Base-by-base conservation (phyloP, 1,284 basidiomycete genomes). In the Cerioporus squamosus region DNA sequence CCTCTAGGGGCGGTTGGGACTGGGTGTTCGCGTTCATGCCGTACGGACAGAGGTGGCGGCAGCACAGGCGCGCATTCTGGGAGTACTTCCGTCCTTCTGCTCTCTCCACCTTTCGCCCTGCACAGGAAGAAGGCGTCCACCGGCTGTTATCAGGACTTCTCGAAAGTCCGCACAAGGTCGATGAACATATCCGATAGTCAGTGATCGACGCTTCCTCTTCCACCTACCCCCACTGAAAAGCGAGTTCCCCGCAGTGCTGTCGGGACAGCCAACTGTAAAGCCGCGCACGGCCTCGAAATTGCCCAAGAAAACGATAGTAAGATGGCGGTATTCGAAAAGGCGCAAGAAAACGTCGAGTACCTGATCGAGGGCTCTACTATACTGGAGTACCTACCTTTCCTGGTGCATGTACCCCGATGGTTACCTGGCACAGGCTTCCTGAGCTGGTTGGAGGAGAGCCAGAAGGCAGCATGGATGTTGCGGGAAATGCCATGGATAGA, bases 401-500 rank as follows among this genome's bases (percentile, higher is more conserved):
- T 53, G 5, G 49, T 49, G 8, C 39, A 26, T 18, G 12, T 48
- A 5, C 55, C 55, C 14, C 48, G 39, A 5, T 57, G 55, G 55
- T 26, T 57, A 3, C 55, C 55, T 2, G 50, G 50, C 4, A 44
- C 51, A 2, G 23, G 50, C 2, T 52, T 48, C 14, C n/a, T 57
- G 22, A 44, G 51, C 7, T 40, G 26, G 15, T 38, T 57, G 1
- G 38, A 43, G 12, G 55, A 57, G 49, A 22, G 36, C 17, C 26
- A 9, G 4, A 40, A 23, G 24, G 39, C 39, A 4, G 44, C 51
- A 1, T 24, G n/a, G 22, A 38, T 12, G 26, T 14, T 57, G 39
- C 39, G 50, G 20, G 40, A 57, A 15, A 17, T 48, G 36, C 51
- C 55, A 20, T 57, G 55, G 55, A 29, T 9, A 15, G 17, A 26